Conservation (phyloP, 208 protist species). For the Leishmania braziliensis region DNA sequence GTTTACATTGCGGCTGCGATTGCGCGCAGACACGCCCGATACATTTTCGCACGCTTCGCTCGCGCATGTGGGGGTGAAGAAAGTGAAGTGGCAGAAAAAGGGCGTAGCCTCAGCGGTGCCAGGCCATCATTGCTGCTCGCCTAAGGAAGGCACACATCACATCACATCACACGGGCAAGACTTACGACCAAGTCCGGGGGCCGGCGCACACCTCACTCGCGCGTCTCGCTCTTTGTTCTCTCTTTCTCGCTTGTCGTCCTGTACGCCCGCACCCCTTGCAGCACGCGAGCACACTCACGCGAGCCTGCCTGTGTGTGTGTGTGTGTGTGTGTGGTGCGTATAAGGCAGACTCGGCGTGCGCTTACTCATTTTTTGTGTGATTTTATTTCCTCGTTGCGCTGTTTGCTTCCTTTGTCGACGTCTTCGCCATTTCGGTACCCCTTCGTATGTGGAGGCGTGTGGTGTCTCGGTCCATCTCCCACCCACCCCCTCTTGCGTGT, state of each 20-base stretch:
- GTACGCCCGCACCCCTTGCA: not conserved
- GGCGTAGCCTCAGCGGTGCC: too few relatives aligned
- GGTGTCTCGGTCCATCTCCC: not conserved
- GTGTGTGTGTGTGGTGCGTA: not conserved
- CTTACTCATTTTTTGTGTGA: not conserved
- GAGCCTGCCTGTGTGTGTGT: not conserved
- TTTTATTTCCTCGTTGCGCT: not conserved
- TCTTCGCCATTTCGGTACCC: not conserved
- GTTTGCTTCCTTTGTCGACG: too few relatives aligned
- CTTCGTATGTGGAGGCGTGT: not conserved
- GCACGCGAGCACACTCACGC: not conserved
- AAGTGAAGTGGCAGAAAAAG: not conserved
- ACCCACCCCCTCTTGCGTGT: not conserved
- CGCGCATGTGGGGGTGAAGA: not conserved
- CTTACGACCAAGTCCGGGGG: too few relatives aligned
- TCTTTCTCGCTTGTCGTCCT: not conserved
- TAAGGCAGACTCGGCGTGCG: not conserved
- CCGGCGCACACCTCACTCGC: too few relatives aligned
- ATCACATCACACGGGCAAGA: too few relatives aligned
- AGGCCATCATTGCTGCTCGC: too few relatives aligned
- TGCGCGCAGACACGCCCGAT: not conserved
- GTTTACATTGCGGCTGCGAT: not conserved
- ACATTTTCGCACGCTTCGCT: not conserved
- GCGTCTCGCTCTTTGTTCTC: not conserved
- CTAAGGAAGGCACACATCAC: too few relatives aligned